A percentile compares a stretch with the other conserved stretches of the same genome.
These are phyloP conservation scores for Delitschia confertaspora DNA, from an alignment of 495 filamentous ascomycete genomes.

Conservation along the genomic window DNA sequence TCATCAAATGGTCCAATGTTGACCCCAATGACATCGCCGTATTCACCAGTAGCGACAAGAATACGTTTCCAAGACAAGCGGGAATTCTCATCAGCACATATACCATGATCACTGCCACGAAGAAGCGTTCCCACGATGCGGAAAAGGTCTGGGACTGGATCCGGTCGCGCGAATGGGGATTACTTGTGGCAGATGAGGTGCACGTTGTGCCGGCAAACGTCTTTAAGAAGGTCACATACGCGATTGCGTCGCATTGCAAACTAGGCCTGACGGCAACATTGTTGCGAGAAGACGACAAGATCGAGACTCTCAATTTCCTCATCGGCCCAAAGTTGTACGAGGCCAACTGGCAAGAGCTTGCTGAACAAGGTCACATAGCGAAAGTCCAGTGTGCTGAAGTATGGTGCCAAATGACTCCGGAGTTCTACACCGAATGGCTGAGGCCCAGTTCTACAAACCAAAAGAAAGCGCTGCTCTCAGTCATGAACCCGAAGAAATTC, in stretches of 20 bases:
- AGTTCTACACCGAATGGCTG: constrained; percentile 95
- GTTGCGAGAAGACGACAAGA: constrained; percentile 95
- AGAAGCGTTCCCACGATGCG: constrained; percentile 79
- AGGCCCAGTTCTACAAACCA: constrained; percentile 50
- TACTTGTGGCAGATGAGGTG: constrained; percentile 97
- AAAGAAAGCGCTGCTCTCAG: constrained; percentile 70
- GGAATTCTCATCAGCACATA: constrained; percentile 97
- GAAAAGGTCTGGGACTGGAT: constrained; percentile 99
- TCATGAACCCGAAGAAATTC: constrained; percentile 97
- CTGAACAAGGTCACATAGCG: constrained; percentile 93
- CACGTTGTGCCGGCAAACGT: constrained; percentile 96
- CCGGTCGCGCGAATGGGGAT: constrained; percentile 83
- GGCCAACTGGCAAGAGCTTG: constrained; percentile 98
- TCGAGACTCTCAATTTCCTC: constrained; percentile 91
- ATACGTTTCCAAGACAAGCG: constrained; percentile 77
- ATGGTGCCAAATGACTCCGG: constrained; percentile 98
- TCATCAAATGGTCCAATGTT: constrained; percentile 97
- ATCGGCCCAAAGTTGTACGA: constrained; percentile 98
- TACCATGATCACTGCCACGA: constrained; percentile 89
- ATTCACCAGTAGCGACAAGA: constrained; percentile 92
- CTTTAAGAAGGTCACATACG: constrained; percentile 85
- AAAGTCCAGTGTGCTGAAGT: constrained; percentile 97
- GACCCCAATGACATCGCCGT: constrained; percentile 85
- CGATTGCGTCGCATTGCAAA: constrained; percentile 89
- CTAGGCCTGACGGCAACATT: constrained; percentile 93